Evolutionary conservation across 768 basidiomycete species (phyloP).

Genomic region (Gyrodon lividus): DNA sequence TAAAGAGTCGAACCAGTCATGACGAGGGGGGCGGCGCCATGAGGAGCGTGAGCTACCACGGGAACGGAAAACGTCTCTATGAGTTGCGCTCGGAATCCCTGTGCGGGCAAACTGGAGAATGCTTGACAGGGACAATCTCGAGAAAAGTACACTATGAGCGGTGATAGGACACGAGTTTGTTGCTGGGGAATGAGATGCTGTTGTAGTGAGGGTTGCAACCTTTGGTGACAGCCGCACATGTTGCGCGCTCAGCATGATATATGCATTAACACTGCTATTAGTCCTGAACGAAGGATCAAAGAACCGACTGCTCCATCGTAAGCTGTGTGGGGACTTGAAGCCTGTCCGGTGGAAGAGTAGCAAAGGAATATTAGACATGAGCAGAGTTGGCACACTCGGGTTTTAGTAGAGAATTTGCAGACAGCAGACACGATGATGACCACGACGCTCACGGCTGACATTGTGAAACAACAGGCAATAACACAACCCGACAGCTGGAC

Average conservation of each 20-base stretch:
- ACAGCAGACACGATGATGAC: no score
- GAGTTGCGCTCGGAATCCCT: slow-evolving; percentile 18
- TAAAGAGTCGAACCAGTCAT: slow-evolving; percentile 46
- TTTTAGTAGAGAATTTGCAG: no score
- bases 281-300: slow-evolving; percentile 1
- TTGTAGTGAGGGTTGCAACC: background rate
- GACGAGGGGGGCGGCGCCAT: slow-evolving; percentile 30
- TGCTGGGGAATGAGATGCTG: background rate
- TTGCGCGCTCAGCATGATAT: background rate
- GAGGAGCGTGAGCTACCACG: slow-evolving; percentile 15
- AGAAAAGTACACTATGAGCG: background rate
- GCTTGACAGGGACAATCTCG: slow-evolving; percentile 3
- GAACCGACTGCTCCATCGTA: slow-evolving; percentile 1
- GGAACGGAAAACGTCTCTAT: slow-evolving; percentile 14
- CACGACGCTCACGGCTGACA: no score
- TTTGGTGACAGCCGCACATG: background rate
- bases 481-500: background rate
- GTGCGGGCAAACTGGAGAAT: slow-evolving; percentile 20
- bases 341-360: background rate
- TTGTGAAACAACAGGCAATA: background rate
- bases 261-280: background rate
- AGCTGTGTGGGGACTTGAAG: background rate
- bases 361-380: slow-evolving; percentile 7
- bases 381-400: slow-evolving; percentile 8
- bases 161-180: background rate